Percentiles rank a stretch among this genome's conserved stretches.
Evolutionary conservation across 768 basidiomycete genomes (phyloP).

Genomic region (Tubosaeta sp.): DNA sequence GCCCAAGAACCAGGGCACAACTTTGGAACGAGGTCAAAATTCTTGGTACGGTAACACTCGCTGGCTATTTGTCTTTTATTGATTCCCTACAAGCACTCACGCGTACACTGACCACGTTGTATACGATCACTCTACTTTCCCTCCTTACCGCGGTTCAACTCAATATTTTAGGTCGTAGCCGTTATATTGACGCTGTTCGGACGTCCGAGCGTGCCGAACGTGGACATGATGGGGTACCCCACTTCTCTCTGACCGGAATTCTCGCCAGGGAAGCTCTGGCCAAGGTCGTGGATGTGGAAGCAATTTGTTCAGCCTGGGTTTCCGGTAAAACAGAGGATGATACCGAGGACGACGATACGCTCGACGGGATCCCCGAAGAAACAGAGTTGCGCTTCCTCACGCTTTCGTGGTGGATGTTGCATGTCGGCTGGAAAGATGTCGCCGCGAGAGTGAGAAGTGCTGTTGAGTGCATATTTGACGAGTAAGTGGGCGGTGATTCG

Average conservation of each 20-base stretch:
- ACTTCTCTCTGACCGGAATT: slow-evolving; percentile 21
- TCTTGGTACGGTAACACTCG: slow-evolving; percentile 50
- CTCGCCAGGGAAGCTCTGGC: slow-evolving; percentile 24
- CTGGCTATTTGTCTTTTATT: slow-evolving; percentile 1
- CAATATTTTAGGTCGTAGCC: slow-evolving; percentile 73
- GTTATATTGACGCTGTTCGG: slow-evolving; percentile 70
- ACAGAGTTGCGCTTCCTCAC: slow-evolving; percentile 79
- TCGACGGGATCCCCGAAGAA: slow-evolving; percentile 50
- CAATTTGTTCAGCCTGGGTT: slow-evolving; percentile 21
- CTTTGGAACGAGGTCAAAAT: slow-evolving; percentile 94
- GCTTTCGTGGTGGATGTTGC: slow-evolving; percentile 88
- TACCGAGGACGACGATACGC: slow-evolving; percentile 26
- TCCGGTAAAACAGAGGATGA: slow-evolving; percentile 23
- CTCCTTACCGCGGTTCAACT: slow-evolving; percentile 88
- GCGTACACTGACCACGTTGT: slow-evolving; percentile 79
- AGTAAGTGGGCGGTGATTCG: slow-evolving; percentile 45
- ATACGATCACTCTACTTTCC: slow-evolving; percentile 79
- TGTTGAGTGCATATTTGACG: slow-evolving; percentile 80
- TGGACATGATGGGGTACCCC: slow-evolving; percentile 38
- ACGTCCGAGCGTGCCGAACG: slow-evolving; percentile 58
- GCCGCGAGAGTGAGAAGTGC: slow-evolving; percentile 65
- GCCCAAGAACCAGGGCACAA: slow-evolving; percentile 62
- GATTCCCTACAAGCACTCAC: slow-evolving; percentile 62
- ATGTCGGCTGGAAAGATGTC: slow-evolving; percentile 89
- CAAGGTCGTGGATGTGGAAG: slow-evolving; percentile 24